Base-by-base conservation (phyloP, 768 basidiomycete species). In the Hypsizygus marmoreus region DNA sequence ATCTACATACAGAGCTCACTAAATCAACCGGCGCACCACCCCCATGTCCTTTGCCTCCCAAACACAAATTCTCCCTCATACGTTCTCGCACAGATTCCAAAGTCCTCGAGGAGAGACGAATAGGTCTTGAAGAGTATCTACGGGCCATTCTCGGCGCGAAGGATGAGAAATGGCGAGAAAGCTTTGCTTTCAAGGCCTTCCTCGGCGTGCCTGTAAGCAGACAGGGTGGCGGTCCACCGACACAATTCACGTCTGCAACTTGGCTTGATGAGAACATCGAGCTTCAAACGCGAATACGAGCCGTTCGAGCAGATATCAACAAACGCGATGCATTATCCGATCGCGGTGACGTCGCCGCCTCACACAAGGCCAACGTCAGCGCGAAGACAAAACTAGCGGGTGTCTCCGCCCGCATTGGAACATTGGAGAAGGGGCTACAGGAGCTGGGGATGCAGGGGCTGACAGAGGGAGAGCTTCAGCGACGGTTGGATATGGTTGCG, bases 231-330 rank as follows among this genome's bases (percentile, higher is more conserved):
- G 57, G 61, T n/a, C 54, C 63, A 9, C 68, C 67, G 1, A 58
- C 63, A 23, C 77, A 80, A 47, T 91, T 91, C 67, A 88, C 90
- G 0, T 74, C 81, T 1, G 71, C 90, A 7, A 81, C 83, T 32
- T 97, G 95, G 95, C 77, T 97, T 12, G 88, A 94, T 50, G 95
- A 97, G 65, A 90, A 94, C 58, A 68, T 80, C 42, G 84, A 86
- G 42, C 67, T 95, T 7, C 88, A 91, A 61, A 70, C 81, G 11
- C 78, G 83, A 24, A 74, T 92, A 34, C 84, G 95, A 29, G 82
- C 86, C 56, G 77, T 95, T 49, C 87, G 93, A 55, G 86, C 93
- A 3, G 84, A 88, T 53, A 79, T 97, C 65, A 87, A 91, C 69
- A 81, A 87, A 61, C 85, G 95, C 39, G 92, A 97, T 64, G 84